Evolutionary conservation across 2,329 filamentous ascomycete species (phyloP).

Genomic region (Apiospora phragmitis): DNA sequence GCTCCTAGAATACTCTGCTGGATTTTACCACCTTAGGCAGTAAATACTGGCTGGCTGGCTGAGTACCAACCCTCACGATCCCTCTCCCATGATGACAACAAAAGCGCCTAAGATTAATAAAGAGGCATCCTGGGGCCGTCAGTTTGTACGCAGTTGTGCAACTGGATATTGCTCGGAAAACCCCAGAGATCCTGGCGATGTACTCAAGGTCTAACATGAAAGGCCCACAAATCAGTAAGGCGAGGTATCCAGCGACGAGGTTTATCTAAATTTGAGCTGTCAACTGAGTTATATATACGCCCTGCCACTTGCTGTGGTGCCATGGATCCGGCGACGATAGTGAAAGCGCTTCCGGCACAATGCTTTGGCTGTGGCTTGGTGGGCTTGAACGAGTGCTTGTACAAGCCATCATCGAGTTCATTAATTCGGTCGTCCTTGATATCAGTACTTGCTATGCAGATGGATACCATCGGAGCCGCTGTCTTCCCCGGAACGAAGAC

Average conservation of each 20-base stretch:
- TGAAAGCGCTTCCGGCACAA: not conserved
- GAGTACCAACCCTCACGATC: not conserved
- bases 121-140: not conserved
- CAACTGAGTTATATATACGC: not conserved
- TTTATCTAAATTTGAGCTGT: conserved; percentile 3
- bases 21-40: conserved; percentile 65
- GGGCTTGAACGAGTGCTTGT: not conserved
- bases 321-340: not conserved
- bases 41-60: conserved; percentile 36
- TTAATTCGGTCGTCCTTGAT: not conserved
- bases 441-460: not conserved
- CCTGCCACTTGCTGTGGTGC: not conserved
- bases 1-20: conserved; percentile 84
- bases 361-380: not conserved
- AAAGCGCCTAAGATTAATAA: not conserved
- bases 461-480: not conserved
- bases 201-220: not conserved
- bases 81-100: not conserved
- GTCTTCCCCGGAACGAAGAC: not conserved
- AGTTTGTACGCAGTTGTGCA: not conserved
- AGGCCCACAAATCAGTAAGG: not conserved
- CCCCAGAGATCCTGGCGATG: not conserved
- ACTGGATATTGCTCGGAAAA: not conserved
- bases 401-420: not conserved
- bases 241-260: not conserved